Evolutionary conservation across 495 filamentous ascomycete genomes (phyloP), one percentile per base, ranked within the genome.

Genomic region (Lophiostoma macrostomum): DNA sequence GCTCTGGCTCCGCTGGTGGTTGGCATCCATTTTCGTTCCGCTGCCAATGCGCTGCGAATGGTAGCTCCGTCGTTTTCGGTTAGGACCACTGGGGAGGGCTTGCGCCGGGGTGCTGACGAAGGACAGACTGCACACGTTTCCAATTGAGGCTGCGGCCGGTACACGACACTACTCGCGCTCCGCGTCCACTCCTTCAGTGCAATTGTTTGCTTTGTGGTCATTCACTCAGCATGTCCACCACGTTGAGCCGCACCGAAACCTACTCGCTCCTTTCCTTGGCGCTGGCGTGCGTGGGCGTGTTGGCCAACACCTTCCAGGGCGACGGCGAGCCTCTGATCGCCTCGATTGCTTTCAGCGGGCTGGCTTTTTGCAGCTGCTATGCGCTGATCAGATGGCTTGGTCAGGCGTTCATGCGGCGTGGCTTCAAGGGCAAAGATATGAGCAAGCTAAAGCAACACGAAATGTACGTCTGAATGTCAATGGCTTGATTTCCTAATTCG

Each of bases 351-450:
- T 83, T 97, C 58, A 86, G 86, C 63, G 84, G 86, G 10, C 76
- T 96, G 49, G 89, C 86, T 3, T 99, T 95, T 67, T 73, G 85
- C 5, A 78, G 81, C 16, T 79, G 80, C 3, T 97, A 85, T 66
- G 82, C 86, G 43, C 74, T 96, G 69, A 91, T 99, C 66, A 74
- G 84, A 74, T 97, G 93, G 94, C 83, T 96, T n/a, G 91, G 91
- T 1, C 82, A 87, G 18, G 83, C 84, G 1, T 97, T 97, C 63
- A 85, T 96, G 59, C 83, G 80, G 50, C 87, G 87, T 25, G 94
- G 94, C 12, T 71, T 96, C 61, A 96, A 94, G 67, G 93, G 93
- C 48, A 87, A 78, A 63, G 93, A 99, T 68, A 75, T 95, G 82
- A 83, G 83, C 50, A 99, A 97, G 72, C 71, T 79, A 44, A 81